Conservation (phyloP, 257 asterid genomes). For the Salvia miltiorrhiza region DNA sequence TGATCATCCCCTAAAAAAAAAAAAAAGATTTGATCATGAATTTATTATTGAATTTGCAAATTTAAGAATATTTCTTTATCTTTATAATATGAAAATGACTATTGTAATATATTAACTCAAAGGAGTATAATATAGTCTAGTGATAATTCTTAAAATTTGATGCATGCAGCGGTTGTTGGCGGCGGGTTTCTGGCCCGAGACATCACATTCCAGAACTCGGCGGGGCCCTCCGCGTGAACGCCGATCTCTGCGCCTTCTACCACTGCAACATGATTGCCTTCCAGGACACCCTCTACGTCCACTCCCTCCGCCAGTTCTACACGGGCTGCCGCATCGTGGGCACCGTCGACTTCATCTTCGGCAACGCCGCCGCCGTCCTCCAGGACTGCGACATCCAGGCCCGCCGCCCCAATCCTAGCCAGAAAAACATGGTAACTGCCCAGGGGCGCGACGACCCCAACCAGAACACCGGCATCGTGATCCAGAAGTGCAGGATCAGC, state of each 20-base stretch:
- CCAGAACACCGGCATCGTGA: conserved; percentile 68
- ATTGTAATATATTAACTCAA: too few species aligned
- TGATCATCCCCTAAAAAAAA: too few species aligned
- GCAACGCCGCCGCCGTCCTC: conserved; percentile 41
- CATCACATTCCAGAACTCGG: conserved; percentile 59
- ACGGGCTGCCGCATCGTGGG: conserved; percentile 51
- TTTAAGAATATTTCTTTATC: too few species aligned
- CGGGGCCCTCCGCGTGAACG: conserved; percentile 66
- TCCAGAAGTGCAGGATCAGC: conserved; percentile 46
- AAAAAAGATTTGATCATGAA: too few species aligned
- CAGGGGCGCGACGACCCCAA: conserved; percentile 51
- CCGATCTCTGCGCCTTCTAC: conserved; percentile 44
- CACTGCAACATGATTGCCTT: conserved; percentile 41
- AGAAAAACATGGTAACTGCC: conserved; percentile 53
- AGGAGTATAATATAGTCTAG: too few species aligned
- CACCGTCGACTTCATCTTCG: conserved; percentile 61
- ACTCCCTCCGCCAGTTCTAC: conserved; percentile 48
- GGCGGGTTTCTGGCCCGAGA: conserved; percentile 57
- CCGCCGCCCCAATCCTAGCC: conserved; percentile 36
- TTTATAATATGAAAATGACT: too few species aligned
- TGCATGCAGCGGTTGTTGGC: conserved; percentile 54
- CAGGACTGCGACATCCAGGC: conserved; percentile 52
- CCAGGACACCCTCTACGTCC: conserved; percentile 64
- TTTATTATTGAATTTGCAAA: too few species aligned
- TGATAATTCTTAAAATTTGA: too few species aligned